Evolutionary conservation across 441 rosid genomes (phyloP).

Genomic region (Euphorbia celastroides): DNA sequence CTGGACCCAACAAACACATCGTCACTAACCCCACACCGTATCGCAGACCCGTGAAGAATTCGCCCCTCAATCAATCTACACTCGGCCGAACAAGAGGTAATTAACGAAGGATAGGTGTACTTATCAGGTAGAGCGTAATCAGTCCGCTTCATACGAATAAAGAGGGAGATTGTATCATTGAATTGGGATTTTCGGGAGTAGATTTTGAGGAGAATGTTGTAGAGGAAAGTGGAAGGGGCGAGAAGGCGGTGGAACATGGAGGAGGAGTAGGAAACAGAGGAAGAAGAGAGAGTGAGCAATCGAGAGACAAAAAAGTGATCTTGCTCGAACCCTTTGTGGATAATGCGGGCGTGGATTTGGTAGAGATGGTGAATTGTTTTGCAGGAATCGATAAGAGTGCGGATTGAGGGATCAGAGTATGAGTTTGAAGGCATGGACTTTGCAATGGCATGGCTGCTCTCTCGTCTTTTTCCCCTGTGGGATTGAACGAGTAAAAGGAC

Average conservation of each 20-base stretch:
- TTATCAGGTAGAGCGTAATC: slow-evolving; percentile 35
- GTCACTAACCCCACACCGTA: slow-evolving; percentile 33
- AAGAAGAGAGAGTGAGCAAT: slow-evolving; percentile 28
- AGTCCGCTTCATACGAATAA: slow-evolving; percentile 47
- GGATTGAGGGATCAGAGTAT: slow-evolving; percentile 32
- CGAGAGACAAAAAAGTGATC: slow-evolving; percentile 51
- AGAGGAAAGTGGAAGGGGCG: slow-evolving; percentile 46
- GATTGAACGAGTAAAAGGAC: no score
- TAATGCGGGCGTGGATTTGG: slow-evolving; percentile 63
- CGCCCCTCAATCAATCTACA: slow-evolving; percentile 35
- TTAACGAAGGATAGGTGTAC: slow-evolving; percentile 44
- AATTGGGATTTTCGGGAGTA: slow-evolving; percentile 32
- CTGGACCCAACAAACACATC: slow-evolving; percentile 56
- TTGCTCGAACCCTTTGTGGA: slow-evolving; percentile 67
- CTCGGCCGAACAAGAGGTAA: slow-evolving; percentile 48
- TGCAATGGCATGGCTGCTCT: slow-evolving; percentile 13
- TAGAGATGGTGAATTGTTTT: slow-evolving; percentile 39
- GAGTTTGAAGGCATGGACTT: slow-evolving; percentile 29
- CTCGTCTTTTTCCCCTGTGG: no score
- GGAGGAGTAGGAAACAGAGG: slow-evolving; percentile 30
- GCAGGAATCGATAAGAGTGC: slow-evolving; percentile 50
- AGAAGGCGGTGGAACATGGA: slow-evolving; percentile 40
- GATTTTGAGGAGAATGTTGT: slow-evolving; percentile 48
- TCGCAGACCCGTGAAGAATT: slow-evolving; percentile 47
- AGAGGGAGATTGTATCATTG: slow-evolving; percentile 34